Base-by-base conservation (phyloP, 192 early-diverging fungal species). In the Chytriomyces confervae region DNA sequence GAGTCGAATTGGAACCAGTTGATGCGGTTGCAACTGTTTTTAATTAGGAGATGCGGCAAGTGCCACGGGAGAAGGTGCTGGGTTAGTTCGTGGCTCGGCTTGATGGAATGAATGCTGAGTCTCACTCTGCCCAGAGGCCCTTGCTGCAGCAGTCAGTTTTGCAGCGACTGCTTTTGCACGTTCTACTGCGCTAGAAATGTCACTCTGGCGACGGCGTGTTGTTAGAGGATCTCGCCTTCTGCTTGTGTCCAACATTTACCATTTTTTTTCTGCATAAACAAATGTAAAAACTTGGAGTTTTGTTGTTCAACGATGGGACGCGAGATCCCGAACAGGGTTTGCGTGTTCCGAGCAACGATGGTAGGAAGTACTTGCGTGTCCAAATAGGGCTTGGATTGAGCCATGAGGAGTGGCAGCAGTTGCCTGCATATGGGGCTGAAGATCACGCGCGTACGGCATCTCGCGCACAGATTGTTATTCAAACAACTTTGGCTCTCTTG, bases 111-210 rank as follows among this genome's bases (percentile, higher is more conserved):
- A 36, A 36, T 36, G 36, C 36, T 36, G 36, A 36, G 36, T 36
- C 36, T 36, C 45, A 74, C 72, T 20, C 27, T 61, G 61, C 16
- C 72, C 72, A 18, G 23, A 3, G 11, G 72, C 72, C 45, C 63
- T 74, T 20, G 72, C 72, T 16, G 72, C 72, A 11, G 72, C 72
- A 11, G 72, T 74, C 43, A 74, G 72, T 48, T 74, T 74, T 16
- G 72, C 72, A 63, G 72, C 72, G 44, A 74, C 72, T 16, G 72
- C 72, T 48, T 74, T 74, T 23, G 72, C 72, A 10, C 72, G 57
- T 46, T 74, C 72, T 47, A 74, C 72, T 27, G 72, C 72, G 11
- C 24, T 44, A 10, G 72, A 61, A 16, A 74, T 74, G 45, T 74
- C 72, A 44, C 66, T 68, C 66, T 68, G 66, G 53, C 20, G 53